phyloP scores from a whole-genome alignment of 306 rosid genomes.

The Biancaea sappan region DNA sequence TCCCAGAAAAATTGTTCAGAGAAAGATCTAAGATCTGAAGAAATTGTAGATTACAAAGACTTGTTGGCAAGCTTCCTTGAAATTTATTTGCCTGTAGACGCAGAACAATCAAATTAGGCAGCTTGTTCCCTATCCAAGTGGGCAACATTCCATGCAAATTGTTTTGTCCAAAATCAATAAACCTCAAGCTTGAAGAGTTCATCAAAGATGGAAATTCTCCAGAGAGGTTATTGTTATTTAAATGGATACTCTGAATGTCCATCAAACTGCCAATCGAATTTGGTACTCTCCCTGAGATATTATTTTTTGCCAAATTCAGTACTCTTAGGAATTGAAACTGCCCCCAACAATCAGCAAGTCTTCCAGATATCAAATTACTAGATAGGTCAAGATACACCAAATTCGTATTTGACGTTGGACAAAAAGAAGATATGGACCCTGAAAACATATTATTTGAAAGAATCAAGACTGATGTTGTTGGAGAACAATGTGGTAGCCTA shows the following conservation, averaged over 20 bases:
- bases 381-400: background rate
- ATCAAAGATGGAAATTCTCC: constrained; percentile 17
- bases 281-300: constrained; percentile 27
- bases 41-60: constrained; percentile 22
- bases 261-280: background rate
- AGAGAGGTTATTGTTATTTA: constrained; percentile 15
- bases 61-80: constrained; percentile 13
- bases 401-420: background rate
- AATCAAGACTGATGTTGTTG: background rate
- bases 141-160: constrained; percentile 18
- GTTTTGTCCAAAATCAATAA: constrained; percentile 22
- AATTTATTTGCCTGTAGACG: background rate
- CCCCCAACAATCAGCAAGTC: background rate
- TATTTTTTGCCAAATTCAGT: constrained; percentile 27
- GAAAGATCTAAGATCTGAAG: constrained; percentile 42
- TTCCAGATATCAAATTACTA: background rate
- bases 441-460: constrained; percentile 31
- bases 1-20: constrained; percentile 21
- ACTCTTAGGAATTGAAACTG: background rate
- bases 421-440: background rate
- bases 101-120: constrained; percentile 2
- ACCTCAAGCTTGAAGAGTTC: background rate
- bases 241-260: background rate
- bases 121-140: constrained; percentile 4
- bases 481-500: too few species aligned